phyloP scores from a whole-genome alignment of 768 basidiomycete genomes.

The Lactarius indigo region DNA sequence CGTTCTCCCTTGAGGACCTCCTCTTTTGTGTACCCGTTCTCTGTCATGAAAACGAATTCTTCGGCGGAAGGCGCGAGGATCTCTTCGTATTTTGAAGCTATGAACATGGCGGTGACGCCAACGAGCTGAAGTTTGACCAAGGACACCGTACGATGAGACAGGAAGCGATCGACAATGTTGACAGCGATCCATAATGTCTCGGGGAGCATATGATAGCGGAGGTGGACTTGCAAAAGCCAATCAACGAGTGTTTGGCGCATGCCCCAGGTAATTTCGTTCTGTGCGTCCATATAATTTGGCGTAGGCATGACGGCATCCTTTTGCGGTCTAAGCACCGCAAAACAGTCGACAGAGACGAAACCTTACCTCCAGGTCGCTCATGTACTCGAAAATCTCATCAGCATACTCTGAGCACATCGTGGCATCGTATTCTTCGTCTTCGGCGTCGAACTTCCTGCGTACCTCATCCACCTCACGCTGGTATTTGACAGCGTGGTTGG shows the following conservation, averaged over 20 bases:
- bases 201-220: constrained; percentile 98
- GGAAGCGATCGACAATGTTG: constrained; percentile 85
- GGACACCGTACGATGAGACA: constrained; percentile 68
- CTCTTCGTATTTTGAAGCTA: constrained; percentile 99
- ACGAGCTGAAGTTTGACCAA: constrained; percentile 90
- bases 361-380: constrained; percentile 87
- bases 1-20: constrained; percentile 98
- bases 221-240: constrained; percentile 96
- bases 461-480: constrained; percentile 63
- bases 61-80: constrained; percentile 95
- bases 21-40: constrained; percentile 88
- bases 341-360: neutral
- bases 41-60: constrained; percentile 99
- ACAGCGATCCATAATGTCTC: constrained; percentile 99
- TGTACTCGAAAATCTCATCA: constrained; percentile 98
- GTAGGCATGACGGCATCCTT: constrained; percentile 88
- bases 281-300: constrained; percentile 89
- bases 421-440: constrained; percentile 74
- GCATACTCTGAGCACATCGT: constrained; percentile 98
- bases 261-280: constrained; percentile 87
- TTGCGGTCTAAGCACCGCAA: constrained; percentile 27
- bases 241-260: constrained; percentile 98
- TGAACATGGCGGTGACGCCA: constrained; percentile 98
- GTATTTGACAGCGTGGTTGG: constrained; percentile 55
- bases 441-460: constrained; percentile 59